Base-by-base conservation (phyloP, 306 rosid genomes). In the Geum urbanum region DNA sequence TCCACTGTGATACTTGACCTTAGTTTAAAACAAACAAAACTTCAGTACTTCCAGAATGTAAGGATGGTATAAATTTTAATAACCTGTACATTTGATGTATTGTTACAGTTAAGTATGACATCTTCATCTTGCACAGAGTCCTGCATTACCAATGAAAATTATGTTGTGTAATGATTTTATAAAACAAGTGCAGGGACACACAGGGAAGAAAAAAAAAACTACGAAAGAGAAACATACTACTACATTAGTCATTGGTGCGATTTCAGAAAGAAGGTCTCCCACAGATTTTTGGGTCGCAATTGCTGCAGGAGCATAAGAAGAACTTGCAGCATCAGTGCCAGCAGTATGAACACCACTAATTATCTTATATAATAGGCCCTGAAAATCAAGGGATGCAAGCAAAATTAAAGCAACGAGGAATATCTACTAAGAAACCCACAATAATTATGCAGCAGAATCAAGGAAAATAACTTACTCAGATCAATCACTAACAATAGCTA, bases 331-430 rank as follows among this genome's bases (percentile, higher is more conserved):
- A 60, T 82, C 83, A 69, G 74, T 51, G 70, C 84, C 84, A 12
- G 74, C 75, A 77, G 96, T 67, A 68, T 24, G 95, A 69, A 91
- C 82, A 60, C 86, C 82, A 12, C 92, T 75, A 53, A 94, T 78
- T 77, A 94, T 83, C 82, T 87, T 91, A 51, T 74, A 86, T 67
- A 91, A 74, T 58, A 94, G 73, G 72, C 82, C 80, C 99, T 94
- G 74, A 54, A 55, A 68, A 40, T 69, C 50, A 73, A 69, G 76
- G 69, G 37, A 59, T 24, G 57, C 64, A 62, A 67, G 58, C 7
- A 68, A 47, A 73, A 65, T 52, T 24, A 35, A 8, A 65, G 69
- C 41, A 63, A 27, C 52, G 44, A 43, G 20, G 46, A 41, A 19
- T 19, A 19, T 44, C 69, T 64, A 44, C 13, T 64, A 18, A n/a